Base-by-base conservation (phyloP, 2,329 filamentous ascomycete genomes). In the Calonectria ilicicola region DNA sequence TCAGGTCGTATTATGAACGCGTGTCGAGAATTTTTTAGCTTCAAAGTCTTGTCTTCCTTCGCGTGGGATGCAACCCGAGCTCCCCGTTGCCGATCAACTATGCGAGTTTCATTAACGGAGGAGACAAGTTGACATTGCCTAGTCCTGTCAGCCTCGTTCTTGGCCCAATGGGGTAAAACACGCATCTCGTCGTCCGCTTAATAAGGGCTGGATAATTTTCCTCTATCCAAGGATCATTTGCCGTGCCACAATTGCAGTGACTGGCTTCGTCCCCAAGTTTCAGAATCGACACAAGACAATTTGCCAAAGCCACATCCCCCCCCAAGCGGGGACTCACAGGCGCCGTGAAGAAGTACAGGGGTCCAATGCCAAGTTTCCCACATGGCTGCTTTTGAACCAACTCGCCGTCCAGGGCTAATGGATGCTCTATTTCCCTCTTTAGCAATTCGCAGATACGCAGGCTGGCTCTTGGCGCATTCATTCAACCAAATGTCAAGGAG, bases 291-390 rank as follows among this genome's bases (percentile, higher is more conserved):
- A 56, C 63, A 63, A 62, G 46, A 56, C 64, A 71, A 71, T 67
- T 67, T 71, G 35, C 69, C 27, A 71, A 63, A 71, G 69, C 56
- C 64, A 71, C 69, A 66, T 47, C 62, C 15, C 67, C 15, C 67
- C 21, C 49, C 29, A 35, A 62, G 32, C 63, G 44, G 46, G 63
- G 27, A 40, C 53, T 44, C 21, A 62, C 26, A 46, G 49, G 35
- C 47, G 67, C 53, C 35, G 51, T 60, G 12, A 70, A 62, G 35
- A 62, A 62, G 46, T 35, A 23, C 35, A 67, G 42, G 67, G 63
- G 51, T 44, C 51, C 26, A 21, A 53, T 69, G 58, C 58, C 67
- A 65, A 70, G 62, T 46, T 21, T 65, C 47, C 63, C 8, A 35
- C 44, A 49, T 51, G 35, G 42, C 53, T 58, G 27, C 62, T 42